phyloP scores from a whole-genome alignment of 352 stramenopile genomes.

The Phytopythium kandeliae region DNA sequence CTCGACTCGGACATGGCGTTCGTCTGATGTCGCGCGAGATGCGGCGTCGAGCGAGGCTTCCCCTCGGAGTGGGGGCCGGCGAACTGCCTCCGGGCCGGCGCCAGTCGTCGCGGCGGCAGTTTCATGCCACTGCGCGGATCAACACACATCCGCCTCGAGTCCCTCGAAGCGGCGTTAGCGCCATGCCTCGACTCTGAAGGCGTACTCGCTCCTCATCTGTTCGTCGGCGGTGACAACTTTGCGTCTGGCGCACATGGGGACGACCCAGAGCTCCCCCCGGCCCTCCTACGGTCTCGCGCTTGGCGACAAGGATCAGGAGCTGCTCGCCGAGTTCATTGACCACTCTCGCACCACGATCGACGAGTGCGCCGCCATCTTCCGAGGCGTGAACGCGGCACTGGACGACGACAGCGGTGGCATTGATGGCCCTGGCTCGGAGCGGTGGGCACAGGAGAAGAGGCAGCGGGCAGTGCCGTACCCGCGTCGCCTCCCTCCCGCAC shows the following conservation, averaged over 20 bases:
- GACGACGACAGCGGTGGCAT: conserved; percentile 21
- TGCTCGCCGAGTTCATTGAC: conserved; percentile 51
- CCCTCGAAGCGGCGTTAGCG: neutral
- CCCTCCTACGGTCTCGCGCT: conserved; percentile 7
- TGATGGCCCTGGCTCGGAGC: neutral
- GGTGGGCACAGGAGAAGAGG: neutral
- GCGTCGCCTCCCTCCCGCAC: conserved; percentile 30
- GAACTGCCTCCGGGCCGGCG: no score
- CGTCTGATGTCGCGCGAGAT: neutral
- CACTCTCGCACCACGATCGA: conserved; percentile 41
- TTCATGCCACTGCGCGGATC: no score
- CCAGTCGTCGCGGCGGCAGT: no score
- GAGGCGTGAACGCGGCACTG: conserved; percentile 12
- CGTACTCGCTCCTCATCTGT: no score
- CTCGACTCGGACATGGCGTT: conserved; percentile 26
- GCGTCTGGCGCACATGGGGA: conserved; percentile 25
- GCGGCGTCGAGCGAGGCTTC: neutral
- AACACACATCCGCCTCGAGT: neutral
- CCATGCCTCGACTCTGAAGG: no score
- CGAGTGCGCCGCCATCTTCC: conserved; percentile 56
- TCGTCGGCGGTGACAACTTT: no score
- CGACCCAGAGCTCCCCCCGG: conserved; percentile 14
- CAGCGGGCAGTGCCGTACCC: conserved; percentile 19
- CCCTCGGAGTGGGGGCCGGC: no score
- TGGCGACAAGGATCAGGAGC: conserved; percentile 14